These are phyloP conservation scores for Polytrichum commune DNA, from an alignment of 225 moss, liverwort and hornwort genomes.

Conservation along the genomic window DNA sequence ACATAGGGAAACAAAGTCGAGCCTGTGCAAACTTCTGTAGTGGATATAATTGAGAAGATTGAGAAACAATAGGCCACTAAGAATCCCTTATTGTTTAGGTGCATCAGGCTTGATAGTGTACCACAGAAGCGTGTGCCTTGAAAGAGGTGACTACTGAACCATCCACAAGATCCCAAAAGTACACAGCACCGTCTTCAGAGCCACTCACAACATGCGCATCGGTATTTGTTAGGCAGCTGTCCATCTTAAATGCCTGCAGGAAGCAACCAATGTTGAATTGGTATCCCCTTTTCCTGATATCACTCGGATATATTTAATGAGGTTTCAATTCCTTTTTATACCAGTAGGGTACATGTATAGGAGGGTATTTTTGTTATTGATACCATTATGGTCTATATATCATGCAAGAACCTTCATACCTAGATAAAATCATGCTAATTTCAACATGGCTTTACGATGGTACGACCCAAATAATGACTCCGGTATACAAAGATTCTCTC, in stretches of 20 bases:
- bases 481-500: too few species aligned
- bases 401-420: too few species aligned
- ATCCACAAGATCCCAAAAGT: constrained; percentile 97
- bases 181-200: constrained; percentile 88
- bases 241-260: constrained; percentile 92
- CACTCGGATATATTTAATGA: too few species aligned
- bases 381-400: too few species aligned
- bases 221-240: constrained; percentile 90
- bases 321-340: too few species aligned
- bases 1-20: not conserved
- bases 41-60: not conserved
- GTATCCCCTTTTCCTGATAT: too few species aligned
- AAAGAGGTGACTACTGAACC: constrained; percentile 60
- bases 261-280: not conserved
- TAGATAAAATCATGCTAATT: too few species aligned
- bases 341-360: too few species aligned
- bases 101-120: constrained; percentile 14
- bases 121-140: constrained; percentile 77
- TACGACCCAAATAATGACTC: too few species aligned
- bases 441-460: too few species aligned
- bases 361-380: too few species aligned
- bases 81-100: not conserved
- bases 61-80: not conserved
- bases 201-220: constrained; percentile 93
- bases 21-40: not conserved